Evolutionary conservation across 1,284 basidiomycete species (phyloP), one percentile per base, ranked within the genome.

Genomic region (Sphagnurus paluster): DNA sequence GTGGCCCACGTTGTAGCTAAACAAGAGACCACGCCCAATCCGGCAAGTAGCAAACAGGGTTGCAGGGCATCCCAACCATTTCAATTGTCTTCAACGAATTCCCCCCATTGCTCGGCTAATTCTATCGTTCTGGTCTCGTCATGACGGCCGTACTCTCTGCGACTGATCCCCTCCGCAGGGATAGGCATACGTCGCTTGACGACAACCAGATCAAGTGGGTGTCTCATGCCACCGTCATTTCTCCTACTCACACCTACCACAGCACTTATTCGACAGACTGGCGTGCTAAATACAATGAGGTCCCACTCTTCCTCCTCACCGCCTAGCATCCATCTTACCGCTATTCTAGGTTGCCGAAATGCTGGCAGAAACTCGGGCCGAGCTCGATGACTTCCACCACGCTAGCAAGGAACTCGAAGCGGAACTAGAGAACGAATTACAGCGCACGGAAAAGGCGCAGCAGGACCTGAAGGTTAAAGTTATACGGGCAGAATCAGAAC

Each of bases 401-500:
- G 90, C 90, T 37, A 93, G 90, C 65, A 93, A 90, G 69, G 93
- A 96, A 59, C 79, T 97, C 25, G 94, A 97, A 71, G 87, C 93
- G 53, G 93, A 97, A 67, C 73, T 97, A 55, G 93, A 95, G 73
- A 80, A 80, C 54, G 94, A 97, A 64, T 74, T 97, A 39, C 86
- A 88, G 58, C 76, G 87, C 39, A 93, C 90, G 36, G 93, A 97
- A 72, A 87, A 86, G 65, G 78, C 84, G 10, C 89, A 96, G 66
- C 79, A 83, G 58, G 90, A 93, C 34, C 77, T 96, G 42, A 83
- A 79, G 66, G 74, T 84, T 49, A 89, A 87, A 66, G 82, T 84
- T 17, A 77, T 83, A 38, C 79, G 78, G 50, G 77, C 90, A 28
- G 89, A 94, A 60, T 68, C 66, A 28, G 93, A 96, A 65, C 81